Evolutionary conservation across 148 eudicot species (phyloP).

Genomic region (Vaccinium macrocarpon): DNA sequence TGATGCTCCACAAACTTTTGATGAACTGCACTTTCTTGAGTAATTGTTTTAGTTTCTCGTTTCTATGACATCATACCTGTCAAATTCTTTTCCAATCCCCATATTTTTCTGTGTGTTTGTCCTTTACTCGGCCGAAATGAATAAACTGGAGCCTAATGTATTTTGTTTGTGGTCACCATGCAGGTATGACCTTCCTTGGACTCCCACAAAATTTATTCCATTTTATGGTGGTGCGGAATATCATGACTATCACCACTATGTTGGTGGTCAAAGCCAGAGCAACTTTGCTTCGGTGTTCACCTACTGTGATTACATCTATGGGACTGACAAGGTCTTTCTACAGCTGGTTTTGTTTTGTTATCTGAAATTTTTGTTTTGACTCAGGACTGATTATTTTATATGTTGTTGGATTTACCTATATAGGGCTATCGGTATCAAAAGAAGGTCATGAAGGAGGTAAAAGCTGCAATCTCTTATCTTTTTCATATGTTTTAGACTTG

Average conservation of each 20-base stretch:
- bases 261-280: constrained; percentile 97
- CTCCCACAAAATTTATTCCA: constrained; percentile 80
- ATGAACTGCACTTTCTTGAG: background rate
- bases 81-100: background rate
- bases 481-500: background rate
- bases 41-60: background rate
- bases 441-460: constrained; percentile 84
- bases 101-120: background rate
- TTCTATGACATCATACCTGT: background rate
- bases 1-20: background rate
- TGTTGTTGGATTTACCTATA: constrained; percentile 20
- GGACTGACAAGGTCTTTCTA: constrained; percentile 84
- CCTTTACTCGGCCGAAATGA: background rate
- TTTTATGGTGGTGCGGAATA: constrained; percentile 96
- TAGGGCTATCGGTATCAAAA: constrained; percentile 93
- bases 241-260: constrained; percentile 98
- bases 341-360: constrained; percentile 11
- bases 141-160: background rate
- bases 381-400: constrained; percentile 20
- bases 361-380: constrained; percentile 10
- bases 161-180: constrained; percentile 21
- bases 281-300: constrained; percentile 97
- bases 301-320: constrained; percentile 95
- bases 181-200: constrained; percentile 95
- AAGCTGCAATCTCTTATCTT: constrained; percentile 10